A percentile compares a stretch with the other conserved stretches of the same genome.
These are phyloP conservation scores for Aspergillus sclerotialis DNA, from an alignment of 2,329 filamentous ascomycete genomes.

Conservation along the genomic window DNA sequence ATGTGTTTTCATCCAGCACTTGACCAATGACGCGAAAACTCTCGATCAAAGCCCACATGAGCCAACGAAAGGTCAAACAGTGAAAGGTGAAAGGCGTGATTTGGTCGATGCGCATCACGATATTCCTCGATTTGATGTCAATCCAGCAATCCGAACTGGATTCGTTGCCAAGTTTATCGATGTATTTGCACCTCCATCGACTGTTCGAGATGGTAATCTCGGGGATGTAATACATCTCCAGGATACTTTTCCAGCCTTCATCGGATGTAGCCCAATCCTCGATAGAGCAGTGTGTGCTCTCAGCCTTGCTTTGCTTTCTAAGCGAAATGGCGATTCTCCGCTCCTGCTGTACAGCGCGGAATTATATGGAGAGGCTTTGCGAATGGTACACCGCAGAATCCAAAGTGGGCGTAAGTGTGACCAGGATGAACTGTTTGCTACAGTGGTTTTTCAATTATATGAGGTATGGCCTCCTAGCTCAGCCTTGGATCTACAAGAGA, in stretches of 20 bases:
- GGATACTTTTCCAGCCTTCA: slow-evolving; percentile 9
- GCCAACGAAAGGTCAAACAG: slow-evolving; percentile 2
- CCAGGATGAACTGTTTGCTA: slow-evolving; percentile 13
- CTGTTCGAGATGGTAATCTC: slow-evolving; percentile 1
- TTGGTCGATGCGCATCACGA: slow-evolving; percentile 1
- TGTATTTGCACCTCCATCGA: slow-evolving; percentile 3
- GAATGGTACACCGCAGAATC: slow-evolving; percentile 9
- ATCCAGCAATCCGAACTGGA: slow-evolving; percentile 7
- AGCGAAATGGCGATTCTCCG: slow-evolving; percentile 9
- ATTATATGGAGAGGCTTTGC: slow-evolving; percentile 13
- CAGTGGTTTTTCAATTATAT: slow-evolving; percentile 14
- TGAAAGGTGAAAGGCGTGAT: background rate
- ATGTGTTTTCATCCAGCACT: slow-evolving; percentile 10
- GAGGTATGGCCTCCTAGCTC: slow-evolving; percentile 8
- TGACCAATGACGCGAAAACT: slow-evolving; percentile 3
- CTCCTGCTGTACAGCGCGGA: slow-evolving; percentile 12
- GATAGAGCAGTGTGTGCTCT: slow-evolving; percentile 11
- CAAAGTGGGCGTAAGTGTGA: slow-evolving; percentile 7
- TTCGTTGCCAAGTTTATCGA: slow-evolving; percentile 10
- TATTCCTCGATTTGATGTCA: slow-evolving; percentile 10
- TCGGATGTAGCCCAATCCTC: slow-evolving; percentile 8
- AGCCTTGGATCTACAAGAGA: background rate
- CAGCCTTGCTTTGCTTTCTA: slow-evolving; percentile 11
- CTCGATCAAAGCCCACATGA: too few relatives aligned
- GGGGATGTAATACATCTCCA: too few relatives aligned